Evolutionary conservation across 768 basidiomycete genomes (phyloP).

Genomic region (Agaricus sinodeliciosus): DNA sequence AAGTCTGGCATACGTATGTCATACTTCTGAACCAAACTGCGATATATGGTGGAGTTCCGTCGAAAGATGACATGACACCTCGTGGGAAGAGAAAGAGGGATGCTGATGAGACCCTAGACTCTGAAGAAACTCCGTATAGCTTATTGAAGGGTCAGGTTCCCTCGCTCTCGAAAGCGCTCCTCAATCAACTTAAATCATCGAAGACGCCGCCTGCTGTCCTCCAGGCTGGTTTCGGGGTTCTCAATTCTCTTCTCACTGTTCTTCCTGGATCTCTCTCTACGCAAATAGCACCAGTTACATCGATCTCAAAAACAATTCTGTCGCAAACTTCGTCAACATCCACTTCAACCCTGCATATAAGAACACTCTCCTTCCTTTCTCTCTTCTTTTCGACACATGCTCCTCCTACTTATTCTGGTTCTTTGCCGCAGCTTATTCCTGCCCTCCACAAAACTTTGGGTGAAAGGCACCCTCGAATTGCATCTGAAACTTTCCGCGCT

Average conservation of each 20-base stretch:
- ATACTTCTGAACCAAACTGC: slow-evolving; percentile 78
- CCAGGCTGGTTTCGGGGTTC: slow-evolving; percentile 80
- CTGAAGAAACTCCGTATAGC: slow-evolving; percentile 65
- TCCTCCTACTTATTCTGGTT: slow-evolving; percentile 47
- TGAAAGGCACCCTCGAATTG: slow-evolving; percentile 86
- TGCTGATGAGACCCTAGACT: slow-evolving; percentile 62
- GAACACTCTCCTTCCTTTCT: slow-evolving; percentile 79
- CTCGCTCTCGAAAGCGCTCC: slow-evolving; percentile 67
- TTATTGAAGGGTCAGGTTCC: slow-evolving; percentile 76
- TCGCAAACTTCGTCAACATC: slow-evolving; percentile 66
- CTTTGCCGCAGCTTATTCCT: slow-evolving; percentile 64
- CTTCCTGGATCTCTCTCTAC: slow-evolving; percentile 77
- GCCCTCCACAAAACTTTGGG: slow-evolving; percentile 66
- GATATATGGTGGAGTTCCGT: slow-evolving; percentile 62
- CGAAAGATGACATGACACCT: slow-evolving; percentile 40
- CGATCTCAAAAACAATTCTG: slow-evolving; percentile 59
- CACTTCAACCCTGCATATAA: slow-evolving; percentile 76
- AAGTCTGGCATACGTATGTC: slow-evolving; percentile 86
- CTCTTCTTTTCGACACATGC: slow-evolving; percentile 73
- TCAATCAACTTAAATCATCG: slow-evolving; percentile 78
- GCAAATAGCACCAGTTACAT: slow-evolving; percentile 57
- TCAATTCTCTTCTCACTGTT: slow-evolving; percentile 70
- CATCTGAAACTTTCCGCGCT: slow-evolving; percentile 81
- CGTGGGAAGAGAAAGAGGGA: slow-evolving; percentile 77
- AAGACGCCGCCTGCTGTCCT: slow-evolving; percentile 74